These are phyloP conservation scores for Torrubiellomyces zombiae DNA, from an alignment of 2,329 filamentous ascomycete species.

Conservation along the genomic window DNA sequence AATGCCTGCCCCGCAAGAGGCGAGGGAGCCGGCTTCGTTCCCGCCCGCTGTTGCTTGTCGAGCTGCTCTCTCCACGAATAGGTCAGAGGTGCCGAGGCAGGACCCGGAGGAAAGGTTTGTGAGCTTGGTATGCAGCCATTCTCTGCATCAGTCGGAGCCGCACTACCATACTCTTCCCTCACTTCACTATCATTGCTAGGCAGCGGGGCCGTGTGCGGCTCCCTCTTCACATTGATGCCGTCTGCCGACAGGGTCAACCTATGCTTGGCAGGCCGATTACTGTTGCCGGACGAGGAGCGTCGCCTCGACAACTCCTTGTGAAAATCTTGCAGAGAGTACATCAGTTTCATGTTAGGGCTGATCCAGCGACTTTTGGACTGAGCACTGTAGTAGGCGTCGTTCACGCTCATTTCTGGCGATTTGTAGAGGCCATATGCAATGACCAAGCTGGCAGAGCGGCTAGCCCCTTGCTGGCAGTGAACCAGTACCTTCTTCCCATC, in stretches of 20 bases:
- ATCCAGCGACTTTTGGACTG: slow-evolving; percentile 77
- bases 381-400: slow-evolving; percentile 68
- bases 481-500: slow-evolving; percentile 65
- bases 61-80: slow-evolving; percentile 38
- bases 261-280: slow-evolving; percentile 40
- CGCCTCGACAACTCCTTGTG: slow-evolving; percentile 44
- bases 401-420: slow-evolving; percentile 59
- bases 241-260: slow-evolving; percentile 43
- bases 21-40: not conserved
- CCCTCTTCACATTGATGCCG: slow-evolving; percentile 34
- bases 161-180: slow-evolving; percentile 23
- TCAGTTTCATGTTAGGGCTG: slow-evolving; percentile 79
- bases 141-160: slow-evolving; percentile 28
- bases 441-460: slow-evolving; percentile 69
- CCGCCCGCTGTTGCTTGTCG: slow-evolving; percentile 15
- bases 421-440: slow-evolving; percentile 75
- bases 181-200: slow-evolving; percentile 34
- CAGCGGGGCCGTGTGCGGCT: slow-evolving; percentile 44
- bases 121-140: slow-evolving; percentile 35
- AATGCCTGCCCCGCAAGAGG: not conserved
- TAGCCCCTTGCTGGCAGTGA: slow-evolving; percentile 76
- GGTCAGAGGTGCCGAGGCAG: slow-evolving; percentile 49
- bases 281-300: slow-evolving; percentile 29
- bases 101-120: slow-evolving; percentile 39
- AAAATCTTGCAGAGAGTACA: slow-evolving; percentile 79